Base-by-base conservation (phyloP, 2,329 filamentous ascomycete species). In the Lasiodiplodia sp. region DNA sequence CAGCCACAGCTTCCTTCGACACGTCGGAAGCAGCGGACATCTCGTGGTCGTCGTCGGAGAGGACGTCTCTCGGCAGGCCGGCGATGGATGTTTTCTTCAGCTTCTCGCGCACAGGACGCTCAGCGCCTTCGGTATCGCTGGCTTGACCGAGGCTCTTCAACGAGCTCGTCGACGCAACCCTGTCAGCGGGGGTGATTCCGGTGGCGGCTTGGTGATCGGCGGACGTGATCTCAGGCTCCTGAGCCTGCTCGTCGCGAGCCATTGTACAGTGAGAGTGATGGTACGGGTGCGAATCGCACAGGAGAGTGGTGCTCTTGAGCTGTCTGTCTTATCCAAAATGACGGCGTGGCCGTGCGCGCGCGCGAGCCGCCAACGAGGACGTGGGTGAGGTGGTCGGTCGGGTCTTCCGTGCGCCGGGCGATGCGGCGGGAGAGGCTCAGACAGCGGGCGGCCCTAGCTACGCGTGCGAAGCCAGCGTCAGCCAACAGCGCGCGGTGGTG, bases 1-100 rank as follows among this genome's bases (percentile, higher is more conserved):
- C 52, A 4, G 34, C 10, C n/a, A 12, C 40, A 31, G 65, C 28
- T 21, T 38, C 66, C 47, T 68, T 63, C 16, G 57, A 44, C 10
- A 60, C 47, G 47, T 68, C 72, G 52, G 65, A 72, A 37, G 65
- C 44, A 23, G 74, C 73, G 23, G 71, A 71, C 75, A 76, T 76
- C 66, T 65, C 71, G 34, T 64, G 49, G 40, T 68, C 57, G 40
- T 38, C 25, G 25, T 47, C 40, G 2, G 53, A 49, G 25, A 53
- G 28, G 8, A 53, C 8, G 7, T 37, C 47, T 44, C 52, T 37
- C 5, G 38, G n/a, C 12, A 52, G 12, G 23, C 82, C 79, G 49
- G 84, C 84, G 68, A 90, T 88, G n/a, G 85, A 83, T 3, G 88
- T 88, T 73, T 89, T 85, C 77, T 88, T 86, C 66, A 90, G 79